Evolutionary conservation across 371 early-diverging fungal genomes (phyloP).

Genomic region (Apophysomyces elegans): DNA sequence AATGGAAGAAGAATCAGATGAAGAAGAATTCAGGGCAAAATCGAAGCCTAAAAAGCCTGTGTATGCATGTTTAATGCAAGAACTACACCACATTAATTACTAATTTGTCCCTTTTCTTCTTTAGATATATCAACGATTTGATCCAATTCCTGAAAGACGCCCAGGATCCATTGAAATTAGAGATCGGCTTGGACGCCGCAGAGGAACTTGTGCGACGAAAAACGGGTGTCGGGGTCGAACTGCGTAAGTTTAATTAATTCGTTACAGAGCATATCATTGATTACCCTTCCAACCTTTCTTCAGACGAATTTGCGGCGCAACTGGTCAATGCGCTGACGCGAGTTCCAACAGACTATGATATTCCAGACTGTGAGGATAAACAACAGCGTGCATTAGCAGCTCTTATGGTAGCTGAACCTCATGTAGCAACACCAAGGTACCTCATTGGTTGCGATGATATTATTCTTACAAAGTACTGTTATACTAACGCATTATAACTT

Average conservation of each 20-base stretch:
- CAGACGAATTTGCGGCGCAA: conserved; percentile 36
- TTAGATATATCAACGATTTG: conserved; percentile 48
- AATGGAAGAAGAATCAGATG: conserved; percentile 57
- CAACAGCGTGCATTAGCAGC: conserved; percentile 39
- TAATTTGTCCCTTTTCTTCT: not conserved
- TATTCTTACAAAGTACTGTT: not conserved
- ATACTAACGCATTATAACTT: not conserved
- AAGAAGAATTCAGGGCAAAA: conserved; percentile 29
- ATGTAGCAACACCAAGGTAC: not conserved
- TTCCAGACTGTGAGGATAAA: conserved; percentile 26
- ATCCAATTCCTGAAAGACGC: conserved; percentile 38
- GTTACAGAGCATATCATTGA: not conserved
- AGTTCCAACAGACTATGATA: conserved; percentile 40
- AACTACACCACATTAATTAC: not conserved
- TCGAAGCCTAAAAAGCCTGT: conserved; percentile 31
- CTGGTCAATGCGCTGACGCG: conserved; percentile 37
- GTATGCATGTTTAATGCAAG: conserved; percentile 21
- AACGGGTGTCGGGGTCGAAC: conserved; percentile 38
- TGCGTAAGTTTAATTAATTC: conserved; percentile 29
- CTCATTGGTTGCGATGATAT: not conserved
- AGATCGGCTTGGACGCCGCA: conserved; percentile 46
- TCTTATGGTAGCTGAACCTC: conserved; percentile 39
- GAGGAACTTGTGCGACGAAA: conserved; percentile 45
- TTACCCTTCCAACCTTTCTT: not conserved
- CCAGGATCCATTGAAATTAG: conserved; percentile 48